Base-by-base conservation (phyloP, 768 basidiomycete species). In the Naganishia vishniacii region DNA sequence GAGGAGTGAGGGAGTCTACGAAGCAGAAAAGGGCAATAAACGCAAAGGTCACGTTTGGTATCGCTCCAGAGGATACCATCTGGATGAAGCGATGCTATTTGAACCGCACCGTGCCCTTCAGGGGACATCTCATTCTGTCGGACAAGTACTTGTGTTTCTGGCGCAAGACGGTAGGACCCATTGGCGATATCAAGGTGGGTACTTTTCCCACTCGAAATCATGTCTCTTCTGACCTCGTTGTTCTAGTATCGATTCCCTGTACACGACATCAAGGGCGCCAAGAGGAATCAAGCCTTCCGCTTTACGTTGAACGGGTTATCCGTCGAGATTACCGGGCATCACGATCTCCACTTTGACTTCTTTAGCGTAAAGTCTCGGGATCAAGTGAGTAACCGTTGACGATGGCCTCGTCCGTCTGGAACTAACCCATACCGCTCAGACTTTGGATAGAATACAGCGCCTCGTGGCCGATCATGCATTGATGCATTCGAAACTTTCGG, bases 281-380 rank as follows among this genome's bases (percentile, higher is more conserved):
- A 76, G 48, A 68, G 75, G 1, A 78, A 80, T 49, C 70, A 69
- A n/a, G 59, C 64, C n/a, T 60, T 64, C 6, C 63, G 71, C n/a
- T 68, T 72, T 16, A 62, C 67, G 18, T 67, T 69, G 59, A 66
- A 67, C 64, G 82, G 81, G 6, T 68, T 85, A 51, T 69, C 77
- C 6, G 67, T 85, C 12, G 75, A 80, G 49, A 75, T 84, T 11
- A 78, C 80, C 31, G 82, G 81, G n/a, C 80, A 81, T 48, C 62
- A 74, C 2, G 79, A 82, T 58, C 67, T 84, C 26, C 75, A 74
- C n/a, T 81, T 86, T 65, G 78, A 81, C 25, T 85, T 86, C 73
- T 79, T 78, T 69, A 77, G 75, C 0, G 66, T 69, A 16, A 72
- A 74, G 1, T 62, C 75, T 4, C 74, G 84, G 25, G 81, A 83